Evolutionary conservation across 345 rosid genomes (phyloP), one percentile per base, ranked within the genome.

Genomic region (Acer campestre): DNA sequence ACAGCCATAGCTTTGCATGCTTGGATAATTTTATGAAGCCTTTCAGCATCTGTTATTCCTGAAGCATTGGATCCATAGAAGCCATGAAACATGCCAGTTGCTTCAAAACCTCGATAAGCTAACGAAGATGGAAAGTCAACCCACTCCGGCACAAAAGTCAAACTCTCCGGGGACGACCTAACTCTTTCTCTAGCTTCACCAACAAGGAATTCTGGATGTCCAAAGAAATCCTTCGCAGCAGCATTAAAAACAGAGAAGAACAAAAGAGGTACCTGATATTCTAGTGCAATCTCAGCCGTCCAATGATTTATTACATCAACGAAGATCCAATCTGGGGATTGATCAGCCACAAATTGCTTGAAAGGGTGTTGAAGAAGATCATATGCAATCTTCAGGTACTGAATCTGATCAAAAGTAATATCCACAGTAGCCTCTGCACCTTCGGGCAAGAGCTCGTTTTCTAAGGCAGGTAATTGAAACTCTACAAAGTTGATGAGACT

Each of bases 381-480:
- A n/a, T 67, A 81, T 0, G 85, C 84, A 7, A 71, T 8, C 31
- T 81, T 81, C n/a, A 85, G 61, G 77, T 64, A 35, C 7, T 40
- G 80, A 0, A 80, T 61, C 27, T 80, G 63, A 8, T 74, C 80
- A 4, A 51, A 23, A 0, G 83, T 75, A 27, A 86, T 1, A 23
- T 86, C 89, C 2, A 78, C 61, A 0, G 86, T 86, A 64, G 89
- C 85, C 74, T 86, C 87, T 7, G 75, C 77, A 0, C 69, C 83
- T 16, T 74, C 31, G 0, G 84, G 86, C 42, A 82, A 4, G 25
- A 29, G 13, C 2, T 70, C 22, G 1, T 42, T 9, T 5, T 68
- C 77, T 8, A 73, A 42, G 2, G 7, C 10, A 9, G 89, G 87
- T 46, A 78, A 53, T 1, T 84, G 78, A 25, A 86, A 13, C 46